phyloP scores from a whole-genome alignment of 345 rosid species.

The Psidium friedrichsthalianum region DNA sequence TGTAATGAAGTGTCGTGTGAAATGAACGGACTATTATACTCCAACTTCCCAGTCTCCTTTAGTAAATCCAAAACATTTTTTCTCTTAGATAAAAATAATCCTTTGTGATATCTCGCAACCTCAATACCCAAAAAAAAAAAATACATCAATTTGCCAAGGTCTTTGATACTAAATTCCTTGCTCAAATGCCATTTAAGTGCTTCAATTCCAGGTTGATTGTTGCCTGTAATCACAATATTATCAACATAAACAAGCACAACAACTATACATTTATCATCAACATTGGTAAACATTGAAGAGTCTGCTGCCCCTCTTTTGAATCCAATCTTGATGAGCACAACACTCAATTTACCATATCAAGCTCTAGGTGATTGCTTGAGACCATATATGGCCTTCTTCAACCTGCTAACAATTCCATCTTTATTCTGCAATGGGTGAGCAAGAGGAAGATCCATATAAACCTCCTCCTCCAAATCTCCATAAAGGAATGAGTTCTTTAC shows the following conservation, averaged over 20 bases:
- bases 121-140: neutral
- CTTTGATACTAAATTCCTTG: neutral
- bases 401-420: neutral
- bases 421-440: too few species aligned
- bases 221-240: neutral
- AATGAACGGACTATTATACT: neutral
- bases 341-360: neutral
- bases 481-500: neutral
- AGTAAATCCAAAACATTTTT: neutral
- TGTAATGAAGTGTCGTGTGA: too few species aligned
- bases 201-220: neutral
- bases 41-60: neutral
- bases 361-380: neutral
- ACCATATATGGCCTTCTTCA: neutral
- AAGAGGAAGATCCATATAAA: neutral
- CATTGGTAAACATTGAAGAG: neutral
- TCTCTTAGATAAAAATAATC: neutral
- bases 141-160: neutral
- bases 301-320: neutral
- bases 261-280: neutral
- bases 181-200: neutral
- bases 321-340: neutral
- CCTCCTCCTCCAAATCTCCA: neutral
- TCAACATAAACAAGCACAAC: neutral
- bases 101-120: neutral